Evolutionary conservation across 208 protist genomes (phyloP), one percentile per base, ranked within the genome.

Genomic region (Wallacemonas sp.): DNA sequence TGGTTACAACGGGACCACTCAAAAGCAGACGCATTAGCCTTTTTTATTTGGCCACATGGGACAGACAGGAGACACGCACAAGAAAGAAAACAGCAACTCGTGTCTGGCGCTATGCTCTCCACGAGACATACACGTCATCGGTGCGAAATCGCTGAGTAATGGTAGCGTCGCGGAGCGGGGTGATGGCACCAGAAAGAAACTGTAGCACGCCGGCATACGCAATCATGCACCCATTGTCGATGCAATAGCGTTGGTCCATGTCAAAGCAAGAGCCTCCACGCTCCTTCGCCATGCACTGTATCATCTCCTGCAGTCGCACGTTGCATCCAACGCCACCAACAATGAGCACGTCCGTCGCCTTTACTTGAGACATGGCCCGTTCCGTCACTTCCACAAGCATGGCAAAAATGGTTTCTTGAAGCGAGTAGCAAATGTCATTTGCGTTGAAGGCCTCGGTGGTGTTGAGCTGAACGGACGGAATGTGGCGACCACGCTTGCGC

Each of bases 151-250:
- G 75, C 64, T 97, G 91, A 0, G 88, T 95, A 32, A 96, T 78
- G 12, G 79, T 86, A 26, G 82, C 73, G 38, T 95, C 83, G 1
- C 88, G 63, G 13, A 96, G 66, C 10, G 88, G 75, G 0, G 85
- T 90, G 50, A 95, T 78, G 74, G 71, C 77, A 80, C 97, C 69
- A 22, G 87, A 90, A 50, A 76, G 26, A 54, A 87, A 97, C 71
- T 98, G 78, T 24, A 98, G 72, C 26, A 98, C 59, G 2, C 98
- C 98, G 2, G 98, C 95, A 64, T 98, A 99, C 2, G 98, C 98
- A 71, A 99, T 99, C 99, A 99, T 99, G 46, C 98, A 98, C 1
- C 99, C 99, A 76, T 99, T 99, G 81, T 99, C 99, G 68, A 99
- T 99, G 66, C 98, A 99, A 83, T 99, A 99, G 5, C 98, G 76